Percentiles rank a stretch among this genome's conserved stretches.
Conservation (phyloP, 1,139 yeast genomes). For the Lodderomyces theae region DNA sequence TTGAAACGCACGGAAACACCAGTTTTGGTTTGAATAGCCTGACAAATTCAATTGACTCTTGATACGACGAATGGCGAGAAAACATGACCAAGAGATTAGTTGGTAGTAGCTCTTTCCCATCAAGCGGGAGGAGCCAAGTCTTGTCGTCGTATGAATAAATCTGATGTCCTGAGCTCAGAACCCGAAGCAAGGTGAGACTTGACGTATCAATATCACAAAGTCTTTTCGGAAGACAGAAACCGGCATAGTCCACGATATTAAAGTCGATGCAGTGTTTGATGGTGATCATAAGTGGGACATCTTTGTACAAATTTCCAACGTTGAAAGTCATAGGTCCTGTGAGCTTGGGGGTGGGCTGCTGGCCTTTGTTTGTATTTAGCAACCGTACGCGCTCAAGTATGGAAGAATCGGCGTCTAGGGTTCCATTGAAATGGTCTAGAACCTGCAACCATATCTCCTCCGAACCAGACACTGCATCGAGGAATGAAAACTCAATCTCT, state of each 20-base stretch:
- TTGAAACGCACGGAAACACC: slow-evolving; percentile 47
- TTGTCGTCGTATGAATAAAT: slow-evolving; percentile 23
- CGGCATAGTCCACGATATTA: slow-evolving; percentile 35
- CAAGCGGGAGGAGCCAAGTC: slow-evolving; percentile 28
- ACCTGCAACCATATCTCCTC: slow-evolving; percentile 54
- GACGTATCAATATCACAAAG: slow-evolving; percentile 19
- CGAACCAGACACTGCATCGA: slow-evolving; percentile 49
- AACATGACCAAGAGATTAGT: slow-evolving; percentile 39
- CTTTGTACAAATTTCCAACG: slow-evolving; percentile 8
- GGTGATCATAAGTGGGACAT: slow-evolving; percentile 6
- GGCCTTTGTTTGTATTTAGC: no score
- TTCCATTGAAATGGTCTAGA: slow-evolving; percentile 28
- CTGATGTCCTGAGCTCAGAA: slow-evolving; percentile 25
- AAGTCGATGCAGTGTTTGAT: slow-evolving; percentile 43
- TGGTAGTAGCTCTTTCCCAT: slow-evolving; percentile 35
- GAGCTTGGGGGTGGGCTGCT: not conserved
- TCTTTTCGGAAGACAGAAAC: slow-evolving; percentile 26
- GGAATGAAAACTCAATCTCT: slow-evolving; percentile 40
- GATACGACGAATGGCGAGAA: slow-evolving; percentile 55
- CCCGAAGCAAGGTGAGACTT: slow-evolving; percentile 16
- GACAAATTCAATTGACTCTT: slow-evolving; percentile 42
- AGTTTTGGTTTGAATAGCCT: slow-evolving; percentile 38
- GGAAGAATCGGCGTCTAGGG: slow-evolving; percentile 31
- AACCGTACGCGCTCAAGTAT: slow-evolving; percentile 19
- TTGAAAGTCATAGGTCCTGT: slow-evolving; percentile 9